These are phyloP conservation scores for Lentinus tigrinus DNA, from an alignment of 768 basidiomycete genomes.

Conservation along the genomic window DNA sequence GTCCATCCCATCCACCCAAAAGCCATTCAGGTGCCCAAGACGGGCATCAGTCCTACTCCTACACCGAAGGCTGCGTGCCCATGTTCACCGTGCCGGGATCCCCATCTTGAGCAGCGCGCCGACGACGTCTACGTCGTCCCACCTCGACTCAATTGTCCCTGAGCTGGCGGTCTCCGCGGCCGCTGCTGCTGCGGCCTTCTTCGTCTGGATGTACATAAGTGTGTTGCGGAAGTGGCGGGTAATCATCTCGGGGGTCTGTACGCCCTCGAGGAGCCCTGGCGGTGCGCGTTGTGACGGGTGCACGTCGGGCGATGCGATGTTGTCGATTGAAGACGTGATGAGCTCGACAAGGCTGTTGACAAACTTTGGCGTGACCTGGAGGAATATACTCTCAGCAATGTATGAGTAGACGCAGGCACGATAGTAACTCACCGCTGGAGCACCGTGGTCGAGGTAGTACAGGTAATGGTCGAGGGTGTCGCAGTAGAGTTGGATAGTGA, in stretches of 20 bases:
- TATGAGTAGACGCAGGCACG: background rate
- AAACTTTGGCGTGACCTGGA: constrained; percentile 89
- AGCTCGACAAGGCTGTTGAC: constrained; percentile 95
- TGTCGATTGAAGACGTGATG: constrained; percentile 92
- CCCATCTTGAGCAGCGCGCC: constrained; percentile 92
- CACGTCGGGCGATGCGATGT: constrained; percentile 81
- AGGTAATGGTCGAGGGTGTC: constrained; percentile 95
- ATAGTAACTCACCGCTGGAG: constrained; percentile 71
- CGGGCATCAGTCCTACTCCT: background rate
- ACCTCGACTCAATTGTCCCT: constrained; percentile 45
- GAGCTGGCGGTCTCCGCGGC: constrained; percentile 27
- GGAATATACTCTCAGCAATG: background rate
- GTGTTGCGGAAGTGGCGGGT: constrained; percentile 92
- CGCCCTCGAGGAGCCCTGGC: constrained; percentile 87
- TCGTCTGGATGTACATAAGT: constrained; percentile 73
- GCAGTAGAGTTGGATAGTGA: constrained; percentile 93
- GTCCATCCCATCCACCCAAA: constrained; percentile 7
- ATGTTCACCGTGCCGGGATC: constrained; percentile 32
- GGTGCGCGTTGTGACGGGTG: constrained; percentile 87
- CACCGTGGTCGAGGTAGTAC: constrained; percentile 93
- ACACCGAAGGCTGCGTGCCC: background rate
- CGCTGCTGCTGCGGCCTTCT: constrained; percentile 62
- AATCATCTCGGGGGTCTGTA: constrained; percentile 93
- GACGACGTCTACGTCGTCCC: constrained; percentile 87
- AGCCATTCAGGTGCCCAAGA: background rate